Conservation (phyloP, 768 basidiomycete species). For the Heimioporus sp. region DNA sequence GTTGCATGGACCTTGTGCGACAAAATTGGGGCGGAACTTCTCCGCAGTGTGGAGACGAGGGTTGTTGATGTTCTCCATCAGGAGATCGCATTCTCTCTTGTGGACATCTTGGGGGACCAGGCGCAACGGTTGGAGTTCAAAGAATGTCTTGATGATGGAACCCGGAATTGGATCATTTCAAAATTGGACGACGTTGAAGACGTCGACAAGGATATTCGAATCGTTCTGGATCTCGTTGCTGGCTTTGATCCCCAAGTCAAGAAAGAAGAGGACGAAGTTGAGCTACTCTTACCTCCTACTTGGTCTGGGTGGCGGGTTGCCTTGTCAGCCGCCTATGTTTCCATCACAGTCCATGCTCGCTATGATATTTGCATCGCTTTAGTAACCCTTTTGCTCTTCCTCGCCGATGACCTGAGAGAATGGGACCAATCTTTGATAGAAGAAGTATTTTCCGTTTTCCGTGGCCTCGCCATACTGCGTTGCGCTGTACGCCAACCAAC, state of each 20-base stretch:
- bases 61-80: constrained; percentile 68
- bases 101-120: constrained; percentile 72
- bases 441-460: constrained; percentile 77
- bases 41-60: constrained; percentile 56
- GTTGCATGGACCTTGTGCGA: constrained; percentile 62
- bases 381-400: constrained; percentile 67
- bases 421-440: constrained; percentile 67
- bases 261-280: constrained; percentile 71
- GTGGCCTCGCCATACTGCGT: constrained; percentile 73
- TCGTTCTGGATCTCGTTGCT: constrained; percentile 67
- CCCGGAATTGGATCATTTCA: constrained; percentile 58
- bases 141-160: constrained; percentile 57
- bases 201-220: constrained; percentile 53
- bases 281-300: constrained; percentile 48
- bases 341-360: constrained; percentile 63
- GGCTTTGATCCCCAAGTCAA: constrained; percentile 71
- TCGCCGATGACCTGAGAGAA: constrained; percentile 56
- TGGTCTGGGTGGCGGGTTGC: constrained; percentile 62
- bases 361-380: constrained; percentile 73
- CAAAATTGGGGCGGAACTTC: constrained; percentile 56
- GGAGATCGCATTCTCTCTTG: constrained; percentile 74
- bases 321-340: constrained; percentile 60
- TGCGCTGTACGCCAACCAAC: constrained; percentile 59
- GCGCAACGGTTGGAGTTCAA: constrained; percentile 50
- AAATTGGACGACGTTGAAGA: constrained; percentile 57